phyloP scores from a whole-genome alignment of 2,329 filamentous ascomycete genomes.

The Diaporthe sp. region DNA sequence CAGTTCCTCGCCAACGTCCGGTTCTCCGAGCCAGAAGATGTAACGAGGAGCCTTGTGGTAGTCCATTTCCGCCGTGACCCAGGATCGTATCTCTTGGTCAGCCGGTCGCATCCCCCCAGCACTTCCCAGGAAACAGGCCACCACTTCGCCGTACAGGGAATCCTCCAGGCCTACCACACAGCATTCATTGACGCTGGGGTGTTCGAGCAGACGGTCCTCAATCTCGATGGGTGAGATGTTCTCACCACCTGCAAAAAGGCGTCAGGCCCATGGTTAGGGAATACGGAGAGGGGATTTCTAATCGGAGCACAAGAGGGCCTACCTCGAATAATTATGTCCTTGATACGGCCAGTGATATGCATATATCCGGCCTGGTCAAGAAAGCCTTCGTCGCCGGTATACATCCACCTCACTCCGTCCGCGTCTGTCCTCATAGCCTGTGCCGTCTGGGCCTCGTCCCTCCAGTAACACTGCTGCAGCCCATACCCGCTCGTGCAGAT shows the following conservation, averaged over 20 bases:
- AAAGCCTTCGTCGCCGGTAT: slow-evolving; percentile 67
- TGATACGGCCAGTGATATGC: slow-evolving; percentile 76
- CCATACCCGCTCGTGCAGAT: slow-evolving; percentile 75
- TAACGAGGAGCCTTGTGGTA: not conserved
- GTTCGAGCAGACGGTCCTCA: not conserved
- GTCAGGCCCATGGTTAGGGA: not conserved
- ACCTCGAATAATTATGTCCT: slow-evolving; percentile 49
- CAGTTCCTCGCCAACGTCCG: not conserved
- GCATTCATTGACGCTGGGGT: not conserved
- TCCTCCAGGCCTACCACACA: slow-evolving; percentile 14
- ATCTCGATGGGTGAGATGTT: slow-evolving; percentile 11
- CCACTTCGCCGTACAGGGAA: slow-evolving; percentile 5
- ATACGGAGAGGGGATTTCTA: not conserved
- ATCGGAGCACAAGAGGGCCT: not conserved
- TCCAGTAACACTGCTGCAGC: slow-evolving; percentile 74
- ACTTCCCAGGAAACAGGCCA: not conserved
- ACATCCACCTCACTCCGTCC: slow-evolving; percentile 65
- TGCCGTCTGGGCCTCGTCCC: slow-evolving; percentile 56
- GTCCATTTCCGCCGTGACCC: slow-evolving; percentile 13
- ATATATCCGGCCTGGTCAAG: slow-evolving; percentile 60
- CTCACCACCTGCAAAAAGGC: not conserved
- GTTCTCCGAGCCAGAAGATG: slow-evolving; percentile 13
- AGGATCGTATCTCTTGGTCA: not conserved
- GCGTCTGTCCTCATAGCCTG: slow-evolving; percentile 48
- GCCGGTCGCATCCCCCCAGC: not conserved